Conservation (phyloP, 768 basidiomycete genomes). For the Leccinellum albellum region DNA sequence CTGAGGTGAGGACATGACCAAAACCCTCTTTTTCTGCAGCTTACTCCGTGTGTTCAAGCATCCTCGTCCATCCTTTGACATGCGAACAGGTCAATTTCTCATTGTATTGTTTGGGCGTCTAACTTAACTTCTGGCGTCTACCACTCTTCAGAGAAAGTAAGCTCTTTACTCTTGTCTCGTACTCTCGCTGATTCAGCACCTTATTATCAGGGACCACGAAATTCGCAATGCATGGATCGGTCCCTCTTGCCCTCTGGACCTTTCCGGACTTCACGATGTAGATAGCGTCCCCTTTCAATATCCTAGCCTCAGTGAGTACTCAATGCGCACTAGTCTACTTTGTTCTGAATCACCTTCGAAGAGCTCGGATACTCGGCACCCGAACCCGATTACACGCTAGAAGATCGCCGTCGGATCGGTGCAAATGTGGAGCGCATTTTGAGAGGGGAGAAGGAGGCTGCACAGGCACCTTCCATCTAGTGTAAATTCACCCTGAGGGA, state of each 20-base stretch:
- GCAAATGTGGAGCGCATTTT: slow-evolving; percentile 58
- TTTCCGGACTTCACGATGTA: slow-evolving; percentile 50
- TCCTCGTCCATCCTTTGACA: slow-evolving; percentile 74
- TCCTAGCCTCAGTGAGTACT: slow-evolving; percentile 53
- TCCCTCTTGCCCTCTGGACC: slow-evolving; percentile 62
- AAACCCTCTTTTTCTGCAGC: background rate
- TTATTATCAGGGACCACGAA: slow-evolving; percentile 58
- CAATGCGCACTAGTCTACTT: background rate
- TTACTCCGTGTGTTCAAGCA: slow-evolving; percentile 37
- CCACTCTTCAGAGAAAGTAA: slow-evolving; percentile 45
- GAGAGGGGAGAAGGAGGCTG: slow-evolving; percentile 62
- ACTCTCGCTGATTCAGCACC: background rate
- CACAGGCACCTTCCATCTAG: slow-evolving; percentile 47
- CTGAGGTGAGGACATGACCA: slow-evolving; percentile 47
- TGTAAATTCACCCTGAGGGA: background rate
- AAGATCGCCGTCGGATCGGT: slow-evolving; percentile 60
- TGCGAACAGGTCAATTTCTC: slow-evolving; percentile 53
- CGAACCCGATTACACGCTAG: slow-evolving; percentile 45
- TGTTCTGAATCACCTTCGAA: slow-evolving; percentile 21
- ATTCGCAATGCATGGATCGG: slow-evolving; percentile 72
- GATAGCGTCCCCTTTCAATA: slow-evolving; percentile 67
- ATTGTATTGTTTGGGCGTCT: background rate
- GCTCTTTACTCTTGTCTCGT: slow-evolving; percentile 9
- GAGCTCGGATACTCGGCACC: slow-evolving; percentile 69
- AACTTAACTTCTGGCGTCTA: background rate